Conservation (phyloP, 768 basidiomycete genomes). For the Suillus discolor region DNA sequence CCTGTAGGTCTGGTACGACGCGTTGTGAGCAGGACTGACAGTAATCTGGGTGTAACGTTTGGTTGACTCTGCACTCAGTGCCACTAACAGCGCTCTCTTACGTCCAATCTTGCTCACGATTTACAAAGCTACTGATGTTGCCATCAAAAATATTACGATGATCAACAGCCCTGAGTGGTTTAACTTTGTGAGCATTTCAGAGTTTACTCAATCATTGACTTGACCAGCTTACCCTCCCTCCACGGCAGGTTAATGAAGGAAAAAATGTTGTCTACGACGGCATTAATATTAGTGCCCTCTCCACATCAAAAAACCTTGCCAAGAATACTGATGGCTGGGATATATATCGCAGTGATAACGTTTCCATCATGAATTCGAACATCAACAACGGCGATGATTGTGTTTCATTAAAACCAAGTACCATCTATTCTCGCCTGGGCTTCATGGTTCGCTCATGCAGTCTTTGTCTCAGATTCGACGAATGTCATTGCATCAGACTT, state of each 20-base stretch:
- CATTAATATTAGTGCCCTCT: constrained; percentile 48
- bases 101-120: constrained; percentile 61
- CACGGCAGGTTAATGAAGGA: constrained; percentile 47
- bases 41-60: background rate
- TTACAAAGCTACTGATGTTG: constrained; percentile 50
- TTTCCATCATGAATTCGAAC: constrained; percentile 49
- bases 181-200: constrained; percentile 40
- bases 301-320: constrained; percentile 44
- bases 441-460: background rate
- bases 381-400: constrained; percentile 62
- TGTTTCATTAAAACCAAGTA: constrained; percentile 60
- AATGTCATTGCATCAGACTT: constrained; percentile 59
- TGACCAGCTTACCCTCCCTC: background rate
- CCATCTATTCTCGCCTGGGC: constrained; percentile 5
- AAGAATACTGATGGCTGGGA: constrained; percentile 68
- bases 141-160: constrained; percentile 50
- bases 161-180: constrained; percentile 56
- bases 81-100: constrained; percentile 45
- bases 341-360: constrained; percentile 56
- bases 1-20: constrained; percentile 55
- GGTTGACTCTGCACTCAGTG: constrained; percentile 29
- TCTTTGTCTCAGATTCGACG: constrained; percentile 42
- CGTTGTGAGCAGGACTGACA: constrained; percentile 38
- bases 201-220: background rate
- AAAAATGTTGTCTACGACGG: constrained; percentile 47